Conservation (phyloP, 495 filamentous ascomycete species). For the Paragyromitra xinjiangensis region DNA sequence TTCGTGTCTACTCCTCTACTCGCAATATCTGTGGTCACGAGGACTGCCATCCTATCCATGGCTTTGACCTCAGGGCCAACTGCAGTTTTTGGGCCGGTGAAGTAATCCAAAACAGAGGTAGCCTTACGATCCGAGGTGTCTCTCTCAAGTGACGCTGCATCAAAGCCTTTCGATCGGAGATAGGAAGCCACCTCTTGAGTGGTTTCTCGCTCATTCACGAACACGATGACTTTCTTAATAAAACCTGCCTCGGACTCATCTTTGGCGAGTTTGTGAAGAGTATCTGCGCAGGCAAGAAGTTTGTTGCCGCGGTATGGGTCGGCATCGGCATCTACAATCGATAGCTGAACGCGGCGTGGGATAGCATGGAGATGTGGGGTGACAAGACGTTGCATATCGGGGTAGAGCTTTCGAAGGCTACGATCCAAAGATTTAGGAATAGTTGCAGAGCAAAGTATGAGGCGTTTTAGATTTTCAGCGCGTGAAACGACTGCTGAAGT, state of each 20-base stretch:
- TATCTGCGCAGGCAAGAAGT: constrained; percentile 88
- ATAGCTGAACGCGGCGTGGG: constrained; percentile 90
- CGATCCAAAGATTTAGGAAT: constrained; percentile 88
- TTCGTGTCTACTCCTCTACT: constrained; percentile 94
- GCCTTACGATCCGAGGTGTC: constrained; percentile 79
- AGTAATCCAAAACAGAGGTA: constrained; percentile 75
- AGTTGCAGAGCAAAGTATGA: constrained; percentile 96
- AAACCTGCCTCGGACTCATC: constrained; percentile 70
- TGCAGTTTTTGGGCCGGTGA: constrained; percentile 65
- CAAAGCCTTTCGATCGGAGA: constrained; percentile 82
- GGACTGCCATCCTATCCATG: constrained; percentile 77
- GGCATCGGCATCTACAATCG: constrained; percentile 87
- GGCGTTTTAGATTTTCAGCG: constrained; percentile 78
- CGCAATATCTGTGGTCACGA: constrained; percentile 91
- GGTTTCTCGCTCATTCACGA: constrained; percentile 96
- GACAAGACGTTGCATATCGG: constrained; percentile 81
- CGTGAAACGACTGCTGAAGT: constrained; percentile 84
- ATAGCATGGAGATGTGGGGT: constrained; percentile 96
- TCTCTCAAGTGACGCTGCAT: constrained; percentile 80
- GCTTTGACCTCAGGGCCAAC: constrained; percentile 20
- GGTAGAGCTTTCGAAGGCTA: constrained; percentile 80
- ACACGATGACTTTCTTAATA: constrained; percentile 88
- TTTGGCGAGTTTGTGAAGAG: constrained; percentile 91
- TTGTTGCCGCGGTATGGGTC: constrained; percentile 92
- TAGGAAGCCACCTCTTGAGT: constrained; percentile 81